A percentile compares a stretch with the other conserved stretches of the same genome.
Evolutionary conservation across 345 rosid species (phyloP).

Genomic region (Pseudoturritis turrita): DNA sequence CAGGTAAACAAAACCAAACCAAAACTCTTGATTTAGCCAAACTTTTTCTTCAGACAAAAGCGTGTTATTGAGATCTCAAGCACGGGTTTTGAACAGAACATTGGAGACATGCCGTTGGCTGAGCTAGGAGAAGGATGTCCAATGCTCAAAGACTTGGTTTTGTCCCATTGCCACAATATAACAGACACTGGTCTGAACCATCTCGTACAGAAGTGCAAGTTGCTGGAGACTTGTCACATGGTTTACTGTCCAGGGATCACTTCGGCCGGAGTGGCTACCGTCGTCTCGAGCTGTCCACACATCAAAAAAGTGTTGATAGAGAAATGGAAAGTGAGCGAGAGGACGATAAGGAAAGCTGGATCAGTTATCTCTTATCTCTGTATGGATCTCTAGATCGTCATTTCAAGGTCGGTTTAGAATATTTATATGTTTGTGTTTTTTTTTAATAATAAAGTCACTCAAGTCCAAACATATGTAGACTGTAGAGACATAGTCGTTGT

Average conservation of each 20-base stretch:
- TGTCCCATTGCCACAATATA: constrained; percentile 78
- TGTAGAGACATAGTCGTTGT: neutral
- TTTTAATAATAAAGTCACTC: neutral
- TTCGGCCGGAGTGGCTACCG: constrained; percentile 72
- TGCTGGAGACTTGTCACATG: constrained; percentile 77
- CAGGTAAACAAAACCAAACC: constrained; percentile 44
- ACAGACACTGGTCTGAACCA: constrained; percentile 71
- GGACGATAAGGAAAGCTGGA: constrained; percentile 78
- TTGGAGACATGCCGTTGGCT: constrained; percentile 69
- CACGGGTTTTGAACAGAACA: constrained; percentile 37
- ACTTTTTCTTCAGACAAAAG: neutral
- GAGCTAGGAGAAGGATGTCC: constrained; percentile 91
- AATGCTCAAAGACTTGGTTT: constrained; percentile 62
- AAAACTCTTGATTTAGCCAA: too few species aligned
- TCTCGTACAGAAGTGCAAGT: constrained; percentile 56
- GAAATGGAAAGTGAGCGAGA: constrained; percentile 80
- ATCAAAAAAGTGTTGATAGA: constrained; percentile 78
- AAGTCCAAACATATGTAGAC: neutral
- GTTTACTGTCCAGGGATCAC: constrained; percentile 77
- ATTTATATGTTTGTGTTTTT: neutral
- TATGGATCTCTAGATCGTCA: constrained; percentile 48
- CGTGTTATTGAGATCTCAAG: neutral
- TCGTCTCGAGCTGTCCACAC: constrained; percentile 76
- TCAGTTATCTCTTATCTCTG: constrained; percentile 70
- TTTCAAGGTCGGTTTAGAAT: neutral